Percentiles rank a stretch among this genome's conserved stretches.
Evolutionary conservation across 495 filamentous ascomycete species (phyloP).

Genomic region (Sabuloglossum arenarium): DNA sequence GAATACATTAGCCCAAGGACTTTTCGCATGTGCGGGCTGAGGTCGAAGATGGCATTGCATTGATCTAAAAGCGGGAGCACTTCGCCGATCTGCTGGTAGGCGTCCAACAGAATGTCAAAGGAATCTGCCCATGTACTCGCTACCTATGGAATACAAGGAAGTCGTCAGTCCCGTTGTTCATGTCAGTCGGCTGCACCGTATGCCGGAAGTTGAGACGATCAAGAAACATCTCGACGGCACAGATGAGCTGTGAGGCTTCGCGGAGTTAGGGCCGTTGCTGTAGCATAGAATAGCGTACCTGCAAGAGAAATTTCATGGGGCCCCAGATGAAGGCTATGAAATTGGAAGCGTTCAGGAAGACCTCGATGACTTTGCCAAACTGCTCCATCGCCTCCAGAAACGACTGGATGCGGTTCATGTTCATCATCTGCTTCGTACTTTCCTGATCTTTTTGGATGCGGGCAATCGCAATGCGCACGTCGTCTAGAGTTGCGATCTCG

Average conservation of each 20-base stretch:
- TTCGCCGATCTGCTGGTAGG: conserved; percentile 22
- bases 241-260: too few species aligned
- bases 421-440: conserved; percentile 14
- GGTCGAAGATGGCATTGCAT: conserved; percentile 16
- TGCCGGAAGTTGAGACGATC: not conserved
- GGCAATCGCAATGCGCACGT: conserved; percentile 15
- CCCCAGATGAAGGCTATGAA: conserved; percentile 22
- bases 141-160: conserved; percentile 8
- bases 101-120: conserved; percentile 22
- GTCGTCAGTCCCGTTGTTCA: conserved; percentile 2
- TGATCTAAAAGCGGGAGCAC: conserved; percentile 17
- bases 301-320: not conserved
- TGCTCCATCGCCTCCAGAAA: conserved; percentile 23
- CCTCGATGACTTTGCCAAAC: conserved; percentile 21
- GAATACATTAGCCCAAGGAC: conserved; percentile 20
- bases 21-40: conserved; percentile 12
- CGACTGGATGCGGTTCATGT: conserved; percentile 16
- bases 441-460: conserved; percentile 19
- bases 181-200: not conserved
- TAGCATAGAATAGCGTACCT: not conserved
- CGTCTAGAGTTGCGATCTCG: conserved; percentile 8
- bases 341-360: conserved; percentile 16
- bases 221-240: too few species aligned
- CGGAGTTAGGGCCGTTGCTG: not conserved
- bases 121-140: conserved; percentile 15